A percentile compares a stretch with the other conserved stretches of the same genome.
phyloP scores from a whole-genome alignment of 495 filamentous ascomycete species.

The Amorphotheca resinae region DNA sequence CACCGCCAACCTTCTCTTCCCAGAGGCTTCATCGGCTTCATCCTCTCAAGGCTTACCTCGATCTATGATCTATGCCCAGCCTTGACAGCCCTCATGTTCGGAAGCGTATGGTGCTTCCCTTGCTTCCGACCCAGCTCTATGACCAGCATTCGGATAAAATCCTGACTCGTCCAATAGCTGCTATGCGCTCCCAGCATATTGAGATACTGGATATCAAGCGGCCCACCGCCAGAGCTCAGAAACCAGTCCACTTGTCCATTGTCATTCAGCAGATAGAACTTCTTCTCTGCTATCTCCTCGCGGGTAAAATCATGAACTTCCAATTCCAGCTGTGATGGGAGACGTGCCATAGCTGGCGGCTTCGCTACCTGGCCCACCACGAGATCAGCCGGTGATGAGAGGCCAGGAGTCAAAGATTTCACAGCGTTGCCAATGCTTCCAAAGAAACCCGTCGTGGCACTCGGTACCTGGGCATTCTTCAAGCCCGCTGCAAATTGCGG shows the following conservation, averaged over 20 bases:
- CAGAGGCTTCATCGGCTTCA: too few relatives aligned
- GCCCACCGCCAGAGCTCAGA: conserved; percentile 63
- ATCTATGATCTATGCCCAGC: conserved; percentile 19
- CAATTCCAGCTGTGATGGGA: conserved; percentile 85
- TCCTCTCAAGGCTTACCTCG: too few relatives aligned
- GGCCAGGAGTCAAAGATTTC: conserved; percentile 32
- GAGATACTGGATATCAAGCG: conserved; percentile 86
- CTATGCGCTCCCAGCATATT: conserved; percentile 97
- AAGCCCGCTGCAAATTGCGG: conserved; percentile 62
- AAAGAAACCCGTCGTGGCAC: conserved; percentile 51
- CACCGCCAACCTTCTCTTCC: not conserved
- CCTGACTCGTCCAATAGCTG: conserved; percentile 77
- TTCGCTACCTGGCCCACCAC: conserved; percentile 11
- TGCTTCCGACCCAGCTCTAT: conserved; percentile 69
- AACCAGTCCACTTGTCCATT: conserved; percentile 92
- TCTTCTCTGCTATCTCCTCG: conserved; percentile 86
- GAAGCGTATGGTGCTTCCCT: conserved; percentile 54
- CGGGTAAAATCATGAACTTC: conserved; percentile 90
- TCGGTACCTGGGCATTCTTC: conserved; percentile 67
- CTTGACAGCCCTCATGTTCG: conserved; percentile 66
- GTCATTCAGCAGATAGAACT: conserved; percentile 79
- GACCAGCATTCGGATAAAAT: conserved; percentile 79
- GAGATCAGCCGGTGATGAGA: conserved; percentile 17
- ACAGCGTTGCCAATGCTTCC: conserved; percentile 54
- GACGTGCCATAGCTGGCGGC: conserved; percentile 38